These are phyloP conservation scores for Peronosclerospora sorghi DNA, from an alignment of 352 stramenopile genomes.

Conservation along the genomic window DNA sequence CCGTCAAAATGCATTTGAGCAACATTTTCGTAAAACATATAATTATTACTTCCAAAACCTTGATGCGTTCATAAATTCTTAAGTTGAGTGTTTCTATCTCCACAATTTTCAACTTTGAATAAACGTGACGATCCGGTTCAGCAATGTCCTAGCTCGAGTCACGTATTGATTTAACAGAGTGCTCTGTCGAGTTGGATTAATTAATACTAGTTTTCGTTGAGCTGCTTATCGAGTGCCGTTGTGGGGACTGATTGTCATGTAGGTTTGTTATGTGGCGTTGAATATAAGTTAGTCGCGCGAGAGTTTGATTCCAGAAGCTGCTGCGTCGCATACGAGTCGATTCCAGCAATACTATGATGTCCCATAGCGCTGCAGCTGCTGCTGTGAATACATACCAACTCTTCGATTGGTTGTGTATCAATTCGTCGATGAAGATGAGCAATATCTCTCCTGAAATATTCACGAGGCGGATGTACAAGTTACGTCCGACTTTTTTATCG, in stretches of 20 bases:
- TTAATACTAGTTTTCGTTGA: background rate
- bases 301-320: background rate
- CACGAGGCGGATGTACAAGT: background rate
- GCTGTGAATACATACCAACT: background rate
- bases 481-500: background rate
- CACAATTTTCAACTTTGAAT: background rate
- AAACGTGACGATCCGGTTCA: background rate
- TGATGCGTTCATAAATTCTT: no score
- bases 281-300: background rate
- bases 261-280: background rate
- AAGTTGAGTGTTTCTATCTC: no score
- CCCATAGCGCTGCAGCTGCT: background rate
- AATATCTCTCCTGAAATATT: background rate
- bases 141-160: conserved; percentile 1
- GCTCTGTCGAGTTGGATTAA: background rate
- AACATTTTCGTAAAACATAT: no score
- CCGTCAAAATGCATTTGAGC: no score
- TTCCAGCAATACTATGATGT: background rate
- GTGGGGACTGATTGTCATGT: background rate
- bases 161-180: background rate
- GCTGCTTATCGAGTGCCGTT: background rate
- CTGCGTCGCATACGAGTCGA: background rate
- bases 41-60: no score
- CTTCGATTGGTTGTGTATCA: background rate
- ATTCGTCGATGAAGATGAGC: background rate